Evolutionary conservation across 1,284 basidiomycete genomes (phyloP).

Genomic region (Ceratobasidium papillatum): DNA sequence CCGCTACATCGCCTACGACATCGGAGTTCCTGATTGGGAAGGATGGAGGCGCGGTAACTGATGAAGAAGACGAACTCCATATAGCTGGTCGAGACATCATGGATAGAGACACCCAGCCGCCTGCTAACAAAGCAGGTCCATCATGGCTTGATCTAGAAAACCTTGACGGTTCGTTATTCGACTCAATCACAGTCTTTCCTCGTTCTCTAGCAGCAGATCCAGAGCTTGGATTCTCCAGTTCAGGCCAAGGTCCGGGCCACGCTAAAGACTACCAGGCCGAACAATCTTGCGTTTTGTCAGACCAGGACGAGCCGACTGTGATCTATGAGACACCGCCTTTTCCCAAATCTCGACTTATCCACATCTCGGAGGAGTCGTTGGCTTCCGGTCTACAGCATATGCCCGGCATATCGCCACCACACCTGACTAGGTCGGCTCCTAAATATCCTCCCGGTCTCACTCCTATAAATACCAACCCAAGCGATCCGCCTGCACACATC

Average conservation of each 20-base stretch:
- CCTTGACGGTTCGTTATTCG: background rate
- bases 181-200: background rate
- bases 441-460: background rate
- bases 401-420: conserved; percentile 9
- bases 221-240: background rate
- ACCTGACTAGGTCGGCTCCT: background rate
- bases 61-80: background rate
- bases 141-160: background rate
- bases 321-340: background rate
- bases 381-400: background rate
- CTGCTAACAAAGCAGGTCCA: background rate
- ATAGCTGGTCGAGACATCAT: background rate
- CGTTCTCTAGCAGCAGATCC: background rate
- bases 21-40: background rate
- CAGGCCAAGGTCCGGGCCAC: background rate
- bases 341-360: background rate
- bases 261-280: background rate
- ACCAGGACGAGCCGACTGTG: background rate
- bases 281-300: background rate
- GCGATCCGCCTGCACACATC: background rate
- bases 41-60: no score
- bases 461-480: background rate
- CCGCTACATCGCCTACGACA: conserved; percentile 6
- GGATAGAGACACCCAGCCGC: background rate
- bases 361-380: background rate